These are phyloP conservation scores for Cryptomeria japonica DNA, from an alignment of 75 land plant species.

Conservation along the genomic window DNA sequence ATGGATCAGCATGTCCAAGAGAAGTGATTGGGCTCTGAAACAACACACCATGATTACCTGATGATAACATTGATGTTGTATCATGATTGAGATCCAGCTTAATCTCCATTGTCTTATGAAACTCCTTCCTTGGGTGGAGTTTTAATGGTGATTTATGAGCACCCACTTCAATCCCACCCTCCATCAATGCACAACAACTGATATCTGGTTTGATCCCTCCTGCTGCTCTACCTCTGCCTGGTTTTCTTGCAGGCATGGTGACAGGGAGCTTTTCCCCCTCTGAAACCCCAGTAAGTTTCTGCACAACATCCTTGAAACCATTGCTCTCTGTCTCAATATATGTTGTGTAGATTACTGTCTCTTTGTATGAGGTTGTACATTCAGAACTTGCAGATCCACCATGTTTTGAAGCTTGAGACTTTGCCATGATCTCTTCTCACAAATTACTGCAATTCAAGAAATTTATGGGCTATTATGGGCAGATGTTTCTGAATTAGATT, in stretches of 20 bases:
- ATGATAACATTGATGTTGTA: neutral
- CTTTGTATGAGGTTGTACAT: neutral
- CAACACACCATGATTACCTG: neutral
- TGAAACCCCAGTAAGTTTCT: conserved; percentile 37
- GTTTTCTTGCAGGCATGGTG: conserved; percentile 19
- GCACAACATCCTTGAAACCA: conserved; percentile 34
- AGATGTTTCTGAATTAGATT: too few relatives aligned
- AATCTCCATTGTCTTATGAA: neutral
- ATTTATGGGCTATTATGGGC: too few relatives aligned
- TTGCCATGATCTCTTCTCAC: neutral
- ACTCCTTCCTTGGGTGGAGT: neutral
- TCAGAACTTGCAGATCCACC: neutral
- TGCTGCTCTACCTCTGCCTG: neutral
- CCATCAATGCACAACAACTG: neutral
- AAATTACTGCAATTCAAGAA: too few relatives aligned
- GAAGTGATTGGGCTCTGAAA: neutral
- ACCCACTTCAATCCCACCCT: neutral
- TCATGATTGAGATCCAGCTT: neutral
- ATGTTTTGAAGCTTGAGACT: neutral
- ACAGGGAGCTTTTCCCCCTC: conserved; percentile 21
- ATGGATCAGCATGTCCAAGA: neutral
- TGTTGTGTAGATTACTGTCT: conserved; percentile 15
- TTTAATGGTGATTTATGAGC: neutral
- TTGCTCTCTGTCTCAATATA: conserved; percentile 32
- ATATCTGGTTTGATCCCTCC: neutral